phyloP scores from a whole-genome alignment of 1,284 basidiomycete species.

The Meripilus lineatus region DNA sequence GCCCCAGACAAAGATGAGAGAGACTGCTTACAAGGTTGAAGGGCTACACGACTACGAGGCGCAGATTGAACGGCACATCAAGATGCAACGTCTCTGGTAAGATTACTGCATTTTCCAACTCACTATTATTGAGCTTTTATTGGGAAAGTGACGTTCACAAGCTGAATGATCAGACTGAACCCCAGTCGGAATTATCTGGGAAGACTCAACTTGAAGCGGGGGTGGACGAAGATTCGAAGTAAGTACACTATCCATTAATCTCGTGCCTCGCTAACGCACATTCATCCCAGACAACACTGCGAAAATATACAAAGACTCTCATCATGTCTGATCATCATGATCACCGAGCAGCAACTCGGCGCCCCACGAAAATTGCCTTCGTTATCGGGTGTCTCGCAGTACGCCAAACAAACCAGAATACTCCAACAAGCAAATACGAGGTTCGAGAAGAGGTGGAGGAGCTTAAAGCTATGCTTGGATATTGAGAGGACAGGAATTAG shows the following conservation, averaged over 20 bases:
- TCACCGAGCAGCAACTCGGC: conserved; percentile 30
- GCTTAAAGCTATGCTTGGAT: conserved; percentile 66
- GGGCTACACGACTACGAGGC: conserved; percentile 67
- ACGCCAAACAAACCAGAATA: conserved; percentile 37
- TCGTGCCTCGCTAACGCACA: neutral
- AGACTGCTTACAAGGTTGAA: conserved; percentile 69
- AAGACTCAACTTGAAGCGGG: conserved; percentile 43
- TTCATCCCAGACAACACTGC: conserved; percentile 46
- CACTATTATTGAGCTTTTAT: conserved; percentile 3
- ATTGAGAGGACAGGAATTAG: conserved; percentile 47
- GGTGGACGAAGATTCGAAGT: conserved; percentile 55
- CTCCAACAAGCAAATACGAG: conserved; percentile 46
- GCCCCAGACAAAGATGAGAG: conserved; percentile 62
- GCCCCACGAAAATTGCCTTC: conserved; percentile 30
- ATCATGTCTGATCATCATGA: conserved; percentile 41
- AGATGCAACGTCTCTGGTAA: conserved; percentile 68
- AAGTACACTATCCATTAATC: conserved; percentile 17
- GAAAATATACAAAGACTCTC: conserved; percentile 57
- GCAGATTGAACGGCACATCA: conserved; percentile 66
- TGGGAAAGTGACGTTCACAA: conserved; percentile 73
- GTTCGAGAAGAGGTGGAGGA: conserved; percentile 68
- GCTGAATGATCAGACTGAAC: conserved; percentile 58
- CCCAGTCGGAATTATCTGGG: conserved; percentile 53
- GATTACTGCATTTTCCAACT: conserved; percentile 13
- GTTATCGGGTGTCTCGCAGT: conserved; percentile 36